Evolutionary conservation across 2,329 filamentous ascomycete genomes (phyloP), one percentile per base, ranked within the genome.

Genomic region (Fusarium pseudoanthophilum): DNA sequence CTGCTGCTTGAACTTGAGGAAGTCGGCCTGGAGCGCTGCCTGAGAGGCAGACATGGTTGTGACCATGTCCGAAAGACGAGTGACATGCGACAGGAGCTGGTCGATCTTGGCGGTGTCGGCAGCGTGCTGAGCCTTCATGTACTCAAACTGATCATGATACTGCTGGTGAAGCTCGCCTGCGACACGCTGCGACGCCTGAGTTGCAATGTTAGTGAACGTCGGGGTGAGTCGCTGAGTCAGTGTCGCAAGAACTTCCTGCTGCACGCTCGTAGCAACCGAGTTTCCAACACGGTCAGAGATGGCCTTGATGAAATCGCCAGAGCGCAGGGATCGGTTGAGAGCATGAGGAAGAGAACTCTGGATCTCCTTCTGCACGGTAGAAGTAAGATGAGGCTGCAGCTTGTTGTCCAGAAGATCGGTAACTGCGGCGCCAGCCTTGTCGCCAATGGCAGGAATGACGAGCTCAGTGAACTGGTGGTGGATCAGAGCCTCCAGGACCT

Each of bases 401-500:
- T 90, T 90, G 72, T 89, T 87, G 63, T 90, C 88, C 30, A 98
- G 86, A 79, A 93, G 91, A 70, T 92, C 91, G 61, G 92, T 89
- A 34, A 97, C 87, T 9, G 92, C 88, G 69, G 90, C 89, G 49
- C 89, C 87, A 20, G 93, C 90, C 46, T 91, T 86, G 58, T 91
- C 88, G 45, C 91, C 88, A 64, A 98, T 85, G 37, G 91, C 87
- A 16, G 96, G 95, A 59, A 97, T 85, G 49, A 98, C 90, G 20
- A 91, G 87, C 62, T 91, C 87, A 69, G 93, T 89, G 73, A 97
- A 93, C 80, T 93, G 92, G 53, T 91, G 88, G 52, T 90, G 89
- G 57, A 97, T 91, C 75, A 97, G 93, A 69, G 90, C 91, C 69
- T 91, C 87, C 42, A 98, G 87, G 28, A 93, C 93, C 77, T 92